Conservation (phyloP, 805 yeast genomes). For the Candida sphagnicola region DNA sequence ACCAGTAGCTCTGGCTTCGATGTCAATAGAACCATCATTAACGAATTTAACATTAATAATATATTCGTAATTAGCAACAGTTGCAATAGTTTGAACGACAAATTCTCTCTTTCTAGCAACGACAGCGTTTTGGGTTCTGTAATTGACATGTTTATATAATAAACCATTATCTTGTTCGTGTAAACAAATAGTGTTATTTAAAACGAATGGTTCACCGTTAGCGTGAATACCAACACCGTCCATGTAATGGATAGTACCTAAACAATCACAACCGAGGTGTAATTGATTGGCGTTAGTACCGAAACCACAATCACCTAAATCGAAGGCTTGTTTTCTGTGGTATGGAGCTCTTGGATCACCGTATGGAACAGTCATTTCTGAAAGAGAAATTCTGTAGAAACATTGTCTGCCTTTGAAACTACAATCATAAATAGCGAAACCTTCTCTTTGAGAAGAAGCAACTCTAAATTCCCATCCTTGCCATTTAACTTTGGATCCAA, state of each 20-base stretch:
- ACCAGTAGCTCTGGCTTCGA: slow-evolving; percentile 84
- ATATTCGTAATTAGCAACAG: slow-evolving; percentile 84
- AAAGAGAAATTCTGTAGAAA: slow-evolving; percentile 66
- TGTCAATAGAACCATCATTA: slow-evolving; percentile 73
- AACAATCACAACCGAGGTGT: slow-evolving; percentile 75
- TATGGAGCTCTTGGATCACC: slow-evolving; percentile 79
- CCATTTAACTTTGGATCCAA: slow-evolving; percentile 65
- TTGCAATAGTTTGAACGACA: slow-evolving; percentile 75
- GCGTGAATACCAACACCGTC: slow-evolving; percentile 56
- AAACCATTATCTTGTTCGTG: slow-evolving; percentile 79
- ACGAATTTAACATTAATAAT: slow-evolving; percentile 67
- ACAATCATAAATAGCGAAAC: slow-evolving; percentile 69
- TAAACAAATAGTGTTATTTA: slow-evolving; percentile 72
- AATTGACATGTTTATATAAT: slow-evolving; percentile 75
- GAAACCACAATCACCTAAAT: slow-evolving; percentile 81
- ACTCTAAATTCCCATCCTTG: slow-evolving; percentile 83
- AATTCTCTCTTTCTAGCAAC: slow-evolving; percentile 77
- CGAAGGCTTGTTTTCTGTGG: slow-evolving; percentile 85
- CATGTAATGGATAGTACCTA: slow-evolving; percentile 72
- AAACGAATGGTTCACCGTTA: slow-evolving; percentile 57
- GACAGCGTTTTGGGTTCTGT: slow-evolving; percentile 67
- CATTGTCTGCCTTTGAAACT: slow-evolving; percentile 73
- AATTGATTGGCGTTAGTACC: slow-evolving; percentile 70
- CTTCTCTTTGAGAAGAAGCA: slow-evolving; percentile 70
- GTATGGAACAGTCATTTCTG: slow-evolving; percentile 87